phyloP scores from a whole-genome alignment of 2,329 filamentous ascomycete genomes.

The Cercospora sp. region DNA sequence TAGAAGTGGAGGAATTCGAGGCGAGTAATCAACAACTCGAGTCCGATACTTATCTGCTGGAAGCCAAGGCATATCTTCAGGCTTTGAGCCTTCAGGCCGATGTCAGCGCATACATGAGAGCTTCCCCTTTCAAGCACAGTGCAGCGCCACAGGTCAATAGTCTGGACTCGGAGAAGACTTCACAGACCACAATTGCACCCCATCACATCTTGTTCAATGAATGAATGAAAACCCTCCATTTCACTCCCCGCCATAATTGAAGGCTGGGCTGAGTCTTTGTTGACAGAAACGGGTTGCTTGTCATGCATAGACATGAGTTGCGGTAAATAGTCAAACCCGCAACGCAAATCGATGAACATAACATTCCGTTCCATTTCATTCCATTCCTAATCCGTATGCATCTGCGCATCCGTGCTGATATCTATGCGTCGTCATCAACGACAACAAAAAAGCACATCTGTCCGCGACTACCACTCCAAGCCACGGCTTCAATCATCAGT shows the following conservation, averaged over 20 bases:
- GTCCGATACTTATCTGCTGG: conserved; percentile 48
- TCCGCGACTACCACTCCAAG: not conserved
- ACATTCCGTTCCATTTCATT: not conserved
- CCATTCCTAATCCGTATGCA: conserved; percentile 8
- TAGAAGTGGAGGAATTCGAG: conserved; percentile 76
- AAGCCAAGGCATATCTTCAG: conserved; percentile 58
- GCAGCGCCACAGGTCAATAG: not conserved
- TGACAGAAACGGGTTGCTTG: not conserved
- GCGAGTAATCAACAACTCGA: conserved; percentile 44
- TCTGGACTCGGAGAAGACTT: not conserved
- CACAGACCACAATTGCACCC: not conserved
- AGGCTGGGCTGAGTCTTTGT: not conserved
- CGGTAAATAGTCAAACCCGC: not conserved
- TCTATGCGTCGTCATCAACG: not conserved
- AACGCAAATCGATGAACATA: not conserved
- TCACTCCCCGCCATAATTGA: not conserved
- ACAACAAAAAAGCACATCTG: not conserved
- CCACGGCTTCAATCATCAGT: not conserved
- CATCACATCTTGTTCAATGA: not conserved
- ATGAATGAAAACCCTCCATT: not conserved
- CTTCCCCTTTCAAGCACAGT: conserved; percentile 18
- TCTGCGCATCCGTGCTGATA: conserved; percentile 14
- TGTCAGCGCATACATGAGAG: conserved; percentile 44
- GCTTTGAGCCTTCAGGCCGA: conserved; percentile 54
- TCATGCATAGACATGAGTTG: not conserved